These are phyloP conservation scores for Mycena belliarum DNA, from an alignment of 768 basidiomycete genomes.

Conservation along the genomic window DNA sequence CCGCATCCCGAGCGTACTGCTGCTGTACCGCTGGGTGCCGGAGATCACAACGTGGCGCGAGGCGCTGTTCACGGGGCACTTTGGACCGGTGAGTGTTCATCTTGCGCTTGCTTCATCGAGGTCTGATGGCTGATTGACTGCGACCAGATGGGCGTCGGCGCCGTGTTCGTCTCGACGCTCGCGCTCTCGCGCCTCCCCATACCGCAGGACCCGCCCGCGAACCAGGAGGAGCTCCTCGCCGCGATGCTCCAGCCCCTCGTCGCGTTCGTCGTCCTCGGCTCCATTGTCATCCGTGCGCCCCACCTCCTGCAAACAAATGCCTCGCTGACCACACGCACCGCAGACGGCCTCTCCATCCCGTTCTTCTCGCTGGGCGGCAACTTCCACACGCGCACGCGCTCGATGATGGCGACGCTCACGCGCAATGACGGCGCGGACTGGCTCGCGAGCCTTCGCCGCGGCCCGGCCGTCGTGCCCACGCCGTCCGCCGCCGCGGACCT, in stretches of 20 bases:
- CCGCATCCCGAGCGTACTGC: constrained; percentile 76
- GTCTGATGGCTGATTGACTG: background rate
- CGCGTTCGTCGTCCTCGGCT: constrained; percentile 82
- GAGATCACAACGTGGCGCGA: constrained; percentile 85
- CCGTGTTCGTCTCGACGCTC: constrained; percentile 83
- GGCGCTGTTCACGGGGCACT: constrained; percentile 90
- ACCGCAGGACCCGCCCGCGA: constrained; percentile 59
- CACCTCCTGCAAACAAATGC: background rate
- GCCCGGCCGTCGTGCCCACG: background rate
- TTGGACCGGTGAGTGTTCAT: constrained; percentile 56
- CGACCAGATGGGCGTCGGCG: constrained; percentile 83
- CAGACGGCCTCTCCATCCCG: constrained; percentile 72
- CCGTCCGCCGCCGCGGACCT: background rate
- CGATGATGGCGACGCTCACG: constrained; percentile 46
- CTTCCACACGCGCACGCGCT: constrained; percentile 46
- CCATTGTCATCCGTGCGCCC: constrained; percentile 76
- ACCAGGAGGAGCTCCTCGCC: constrained; percentile 73
- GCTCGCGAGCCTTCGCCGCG: background rate
- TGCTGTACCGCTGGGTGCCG: constrained; percentile 82
- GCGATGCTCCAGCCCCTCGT: constrained; percentile 80
- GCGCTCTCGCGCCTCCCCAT: constrained; percentile 63
- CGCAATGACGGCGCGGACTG: background rate
- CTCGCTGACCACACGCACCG: background rate
- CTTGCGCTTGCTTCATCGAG: too few relatives aligned
- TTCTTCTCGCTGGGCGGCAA: constrained; percentile 59